Percentiles rank a stretch among this genome's conserved stretches.
These are phyloP conservation scores for Beauveria sp. DNA, from an alignment of 2,329 filamentous ascomycete genomes.

Conservation along the genomic window DNA sequence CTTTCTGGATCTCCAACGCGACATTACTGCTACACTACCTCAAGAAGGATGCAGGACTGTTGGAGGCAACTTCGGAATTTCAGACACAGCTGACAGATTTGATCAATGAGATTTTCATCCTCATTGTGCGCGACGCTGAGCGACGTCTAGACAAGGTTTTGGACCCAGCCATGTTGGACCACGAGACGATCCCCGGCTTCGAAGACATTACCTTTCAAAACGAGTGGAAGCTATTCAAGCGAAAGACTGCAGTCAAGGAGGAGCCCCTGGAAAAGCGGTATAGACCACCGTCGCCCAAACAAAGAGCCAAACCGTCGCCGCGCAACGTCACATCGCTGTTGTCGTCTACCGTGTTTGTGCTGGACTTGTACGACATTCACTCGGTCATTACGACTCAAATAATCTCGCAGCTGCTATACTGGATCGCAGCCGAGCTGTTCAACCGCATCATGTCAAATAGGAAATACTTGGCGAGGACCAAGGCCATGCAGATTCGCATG, in stretches of 20 bases:
- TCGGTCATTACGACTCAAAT: constrained; percentile 93
- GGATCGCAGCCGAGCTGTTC: constrained; percentile 92
- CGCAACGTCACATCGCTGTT: constrained; percentile 92
- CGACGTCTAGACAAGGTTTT: constrained; percentile 92
- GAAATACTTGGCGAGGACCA: constrained; percentile 89
- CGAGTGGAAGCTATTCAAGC: constrained; percentile 95
- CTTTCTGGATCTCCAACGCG: constrained; percentile 98
- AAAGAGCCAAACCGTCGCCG: constrained; percentile 83
- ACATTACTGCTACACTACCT: constrained; percentile 93
- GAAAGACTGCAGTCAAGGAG: constrained; percentile 81
- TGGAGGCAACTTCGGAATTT: constrained; percentile 76
- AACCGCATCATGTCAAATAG: constrained; percentile 96
- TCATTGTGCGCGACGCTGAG: constrained; percentile 94
- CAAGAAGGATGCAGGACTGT: constrained; percentile 82
- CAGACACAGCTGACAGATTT: constrained; percentile 90
- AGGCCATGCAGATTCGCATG: constrained; percentile 99
- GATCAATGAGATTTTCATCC: constrained; percentile 96
- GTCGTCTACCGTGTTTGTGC: constrained; percentile 91
- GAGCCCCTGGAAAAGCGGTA: constrained; percentile 87
- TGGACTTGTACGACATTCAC: constrained; percentile 98
- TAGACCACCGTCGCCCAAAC: constrained; percentile 86
- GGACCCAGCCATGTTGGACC: constrained; percentile 88
- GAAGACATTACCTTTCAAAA: constrained; percentile 96
- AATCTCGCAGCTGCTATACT: constrained; percentile 87
- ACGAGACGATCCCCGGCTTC: constrained; percentile 95